Percentiles rank a stretch among this genome's conserved stretches.
Evolutionary conservation across 768 basidiomycete genomes (phyloP).

Genomic region (Podaxis pistillaris): DNA sequence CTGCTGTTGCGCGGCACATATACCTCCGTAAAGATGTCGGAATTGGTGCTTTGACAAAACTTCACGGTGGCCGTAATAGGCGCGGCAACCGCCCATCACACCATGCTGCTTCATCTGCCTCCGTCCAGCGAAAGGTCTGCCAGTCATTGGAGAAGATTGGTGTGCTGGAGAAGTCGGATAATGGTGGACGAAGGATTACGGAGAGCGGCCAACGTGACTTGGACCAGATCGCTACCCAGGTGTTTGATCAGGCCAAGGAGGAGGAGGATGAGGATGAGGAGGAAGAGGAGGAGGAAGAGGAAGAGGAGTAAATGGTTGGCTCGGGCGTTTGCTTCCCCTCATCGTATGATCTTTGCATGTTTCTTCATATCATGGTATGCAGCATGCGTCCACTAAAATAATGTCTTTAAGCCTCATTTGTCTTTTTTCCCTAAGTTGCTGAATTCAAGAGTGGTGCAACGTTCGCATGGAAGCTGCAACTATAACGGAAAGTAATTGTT

Average conservation of each 20-base stretch:
- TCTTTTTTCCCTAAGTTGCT: constrained; percentile 5
- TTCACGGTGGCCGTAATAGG: constrained; percentile 94
- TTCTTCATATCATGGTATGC: constrained; percentile 36
- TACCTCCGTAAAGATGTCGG: constrained; percentile 99
- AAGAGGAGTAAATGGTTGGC: constrained; percentile 42
- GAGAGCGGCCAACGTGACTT: constrained; percentile 97
- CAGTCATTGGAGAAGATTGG: constrained; percentile 99
- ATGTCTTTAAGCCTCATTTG: constrained; percentile 18
- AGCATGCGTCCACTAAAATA: constrained; percentile 39
- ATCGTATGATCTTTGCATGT: constrained; percentile 39
- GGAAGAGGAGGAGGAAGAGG: constrained; percentile 64
- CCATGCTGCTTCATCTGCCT: constrained; percentile 82
- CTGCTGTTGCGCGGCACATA: constrained; percentile 97
- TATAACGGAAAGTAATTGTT: background rate
- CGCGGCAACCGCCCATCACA: constrained; percentile 97
- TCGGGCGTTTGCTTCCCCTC: constrained; percentile 11
- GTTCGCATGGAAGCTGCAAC: background rate
- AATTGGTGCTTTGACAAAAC: constrained; percentile 90
- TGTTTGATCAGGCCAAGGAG: constrained; percentile 75
- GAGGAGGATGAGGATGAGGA: constrained; percentile 76
- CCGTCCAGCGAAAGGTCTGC: constrained; percentile 93
- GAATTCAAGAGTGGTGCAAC: background rate
- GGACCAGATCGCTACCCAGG: constrained; percentile 90
- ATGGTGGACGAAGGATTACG: constrained; percentile 93
- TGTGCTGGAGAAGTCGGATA: constrained; percentile 89